Conservation (phyloP, 768 basidiomycete genomes). For the Calocera cornea region DNA sequence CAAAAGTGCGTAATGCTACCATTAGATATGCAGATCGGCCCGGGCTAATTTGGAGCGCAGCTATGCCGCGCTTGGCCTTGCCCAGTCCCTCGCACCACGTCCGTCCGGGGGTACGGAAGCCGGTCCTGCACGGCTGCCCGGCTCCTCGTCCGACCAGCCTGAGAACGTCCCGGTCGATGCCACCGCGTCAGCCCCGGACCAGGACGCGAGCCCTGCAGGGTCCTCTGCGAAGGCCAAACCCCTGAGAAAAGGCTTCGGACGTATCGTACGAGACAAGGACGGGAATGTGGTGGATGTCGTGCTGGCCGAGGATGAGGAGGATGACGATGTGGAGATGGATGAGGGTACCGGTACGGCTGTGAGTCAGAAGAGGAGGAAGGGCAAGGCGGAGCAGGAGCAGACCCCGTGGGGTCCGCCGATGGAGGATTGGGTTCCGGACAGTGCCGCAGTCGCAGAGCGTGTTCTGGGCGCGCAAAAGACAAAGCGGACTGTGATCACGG, state of each 20-base stretch:
- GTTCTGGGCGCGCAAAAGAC: conserved; percentile 1
- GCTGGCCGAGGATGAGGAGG: conserved; percentile 43
- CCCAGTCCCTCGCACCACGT: conserved; percentile 51
- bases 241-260: conserved; percentile 56
- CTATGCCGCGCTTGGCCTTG: conserved; percentile 65
- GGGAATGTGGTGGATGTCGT: conserved; percentile 66
- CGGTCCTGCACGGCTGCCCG: not conserved
- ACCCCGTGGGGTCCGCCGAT: conserved; percentile 15
- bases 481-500: conserved; percentile 1
- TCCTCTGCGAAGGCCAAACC: conserved; percentile 15
- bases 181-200: not conserved
- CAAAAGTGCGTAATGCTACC: conserved; percentile 59
- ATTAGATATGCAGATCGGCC: not conserved
- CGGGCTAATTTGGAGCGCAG: conserved; percentile 28
- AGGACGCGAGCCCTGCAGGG: conserved; percentile 6
- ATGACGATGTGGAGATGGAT: conserved; percentile 16
- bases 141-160: not conserved
- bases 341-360: conserved; percentile 7
- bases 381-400: conserved; percentile 4
- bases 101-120: conserved; percentile 54
- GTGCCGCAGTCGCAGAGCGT: not conserved
- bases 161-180: not conserved
- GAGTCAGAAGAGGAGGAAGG: conserved; percentile 7
- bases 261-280: conserved; percentile 64
- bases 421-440: conserved; percentile 6